A percentile compares a stretch with the other conserved stretches of the same genome.
Conservation (phyloP, 2,329 filamentous ascomycete species). For the Colletotrichum sp. region DNA sequence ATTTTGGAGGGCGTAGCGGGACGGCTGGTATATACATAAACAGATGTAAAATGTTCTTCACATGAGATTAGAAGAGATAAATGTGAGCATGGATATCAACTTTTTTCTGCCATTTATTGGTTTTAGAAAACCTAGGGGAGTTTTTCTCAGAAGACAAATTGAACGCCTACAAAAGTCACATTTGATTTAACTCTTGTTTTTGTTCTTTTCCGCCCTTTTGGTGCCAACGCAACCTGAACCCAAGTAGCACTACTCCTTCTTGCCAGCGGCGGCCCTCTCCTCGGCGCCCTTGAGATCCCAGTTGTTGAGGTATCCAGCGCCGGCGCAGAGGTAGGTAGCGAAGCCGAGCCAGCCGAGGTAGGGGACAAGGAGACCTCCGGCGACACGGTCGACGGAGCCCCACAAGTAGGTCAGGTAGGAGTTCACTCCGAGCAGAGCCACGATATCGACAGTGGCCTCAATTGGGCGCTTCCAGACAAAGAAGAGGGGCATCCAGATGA, state of each 20-base stretch:
- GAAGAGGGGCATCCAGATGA: constrained; percentile 93
- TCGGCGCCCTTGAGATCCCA: constrained; percentile 58
- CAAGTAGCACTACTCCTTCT: constrained; percentile 22
- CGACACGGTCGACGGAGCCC: constrained; percentile 73
- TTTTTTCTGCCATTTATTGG: background rate
- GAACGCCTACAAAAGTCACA: background rate
- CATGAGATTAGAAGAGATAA: background rate
- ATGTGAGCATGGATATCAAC: background rate
- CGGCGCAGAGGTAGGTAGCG: constrained; percentile 82
- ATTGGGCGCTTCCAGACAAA: constrained; percentile 78
- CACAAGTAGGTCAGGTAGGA: constrained; percentile 79
- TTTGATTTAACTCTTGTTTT: background rate
- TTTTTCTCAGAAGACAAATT: background rate
- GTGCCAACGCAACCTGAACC: background rate
- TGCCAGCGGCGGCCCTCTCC: constrained; percentile 25
- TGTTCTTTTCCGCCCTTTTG: background rate
- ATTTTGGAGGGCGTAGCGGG: constrained; percentile 12
- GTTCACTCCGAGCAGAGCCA: constrained; percentile 74
- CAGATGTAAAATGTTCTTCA: background rate
- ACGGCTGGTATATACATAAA: background rate
- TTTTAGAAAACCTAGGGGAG: background rate
- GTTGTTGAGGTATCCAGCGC: constrained; percentile 70
- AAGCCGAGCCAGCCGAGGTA: constrained; percentile 89
- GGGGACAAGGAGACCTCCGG: constrained; percentile 77
- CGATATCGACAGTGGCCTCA: constrained; percentile 77